These are phyloP conservation scores for Umbelopsis sp. DNA, from an alignment of 192 early-diverging fungal genomes.

Conservation along the genomic window DNA sequence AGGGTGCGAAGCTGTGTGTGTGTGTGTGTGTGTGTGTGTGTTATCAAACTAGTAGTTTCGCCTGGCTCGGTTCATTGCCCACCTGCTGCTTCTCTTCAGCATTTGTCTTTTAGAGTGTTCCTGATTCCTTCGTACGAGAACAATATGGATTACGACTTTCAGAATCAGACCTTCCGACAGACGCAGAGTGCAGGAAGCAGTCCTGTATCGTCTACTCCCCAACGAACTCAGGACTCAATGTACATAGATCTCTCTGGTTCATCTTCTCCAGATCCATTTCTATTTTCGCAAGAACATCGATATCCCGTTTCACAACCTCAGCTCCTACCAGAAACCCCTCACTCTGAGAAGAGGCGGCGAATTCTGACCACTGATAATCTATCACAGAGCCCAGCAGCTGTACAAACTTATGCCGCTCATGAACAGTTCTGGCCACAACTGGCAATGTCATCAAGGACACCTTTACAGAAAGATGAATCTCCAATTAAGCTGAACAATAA, in stretches of 20 bases:
- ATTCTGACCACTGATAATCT: neutral
- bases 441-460: neutral
- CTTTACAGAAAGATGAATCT: neutral
- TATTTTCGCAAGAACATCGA: neutral
- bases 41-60: neutral
- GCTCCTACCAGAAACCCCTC: neutral
- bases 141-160: conserved; percentile 9
- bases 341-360: conserved; percentile 9
- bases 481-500: neutral
- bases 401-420: neutral
- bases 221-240: conserved; percentile 12
- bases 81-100: neutral
- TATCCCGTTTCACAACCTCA: neutral
- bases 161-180: conserved; percentile 11
- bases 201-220: neutral
- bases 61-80: neutral
- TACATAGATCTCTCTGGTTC: conserved; percentile 9
- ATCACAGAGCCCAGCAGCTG: neutral
- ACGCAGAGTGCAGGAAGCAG: conserved; percentile 15
- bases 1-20: neutral
- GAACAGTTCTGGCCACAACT: neutral
- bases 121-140: too few species aligned
- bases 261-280: neutral
- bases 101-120: neutral
- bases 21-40: neutral